Evolutionary conservation across 108 stramenopile species (phyloP).

Genomic region (Cylindrotheca closterium): DNA sequence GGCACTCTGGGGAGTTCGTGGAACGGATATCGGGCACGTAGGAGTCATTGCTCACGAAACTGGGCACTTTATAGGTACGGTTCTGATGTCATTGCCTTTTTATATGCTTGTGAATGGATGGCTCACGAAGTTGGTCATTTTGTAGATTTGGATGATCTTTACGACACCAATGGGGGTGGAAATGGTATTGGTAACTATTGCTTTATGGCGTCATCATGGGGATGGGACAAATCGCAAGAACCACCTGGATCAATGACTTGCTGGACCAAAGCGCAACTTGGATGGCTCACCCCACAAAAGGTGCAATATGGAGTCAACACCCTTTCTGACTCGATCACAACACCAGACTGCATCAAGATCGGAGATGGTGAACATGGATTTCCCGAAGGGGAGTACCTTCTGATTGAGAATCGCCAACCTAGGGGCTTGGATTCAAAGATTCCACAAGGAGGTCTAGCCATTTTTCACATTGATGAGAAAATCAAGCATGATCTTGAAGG

Average conservation of each 20-base stretch:
- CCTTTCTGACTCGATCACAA: slow-evolving; percentile 1
- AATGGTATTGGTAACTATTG: slow-evolving; percentile 33
- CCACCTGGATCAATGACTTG: slow-evolving; percentile 44
- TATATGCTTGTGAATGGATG: no score
- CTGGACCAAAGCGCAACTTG: slow-evolving; percentile 47
- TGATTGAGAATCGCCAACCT: slow-evolving; percentile 67
- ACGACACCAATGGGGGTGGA: slow-evolving; percentile 26
- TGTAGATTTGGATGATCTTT: slow-evolving; percentile 22
- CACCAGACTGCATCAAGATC: slow-evolving; percentile 22
- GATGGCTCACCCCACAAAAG: slow-evolving; percentile 41
- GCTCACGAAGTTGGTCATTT: no score
- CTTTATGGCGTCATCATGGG: slow-evolving; percentile 43
- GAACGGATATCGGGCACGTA: slow-evolving; percentile 31
- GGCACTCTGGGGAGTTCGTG: slow-evolving; percentile 21
- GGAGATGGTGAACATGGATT: slow-evolving; percentile 37
- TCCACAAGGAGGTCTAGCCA: slow-evolving; percentile 51
- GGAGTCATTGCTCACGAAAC: slow-evolving; percentile 42
- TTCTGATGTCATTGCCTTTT: neutral
- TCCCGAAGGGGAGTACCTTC: slow-evolving; percentile 49
- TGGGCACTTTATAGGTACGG: neutral
- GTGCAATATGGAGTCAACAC: slow-evolving; percentile 19
- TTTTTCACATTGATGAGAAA: slow-evolving; percentile 56
- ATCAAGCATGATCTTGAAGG: slow-evolving; percentile 24
- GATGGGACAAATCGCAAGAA: slow-evolving; percentile 28
- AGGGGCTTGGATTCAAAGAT: slow-evolving; percentile 34